A percentile compares a stretch with the other conserved stretches of the same genome.
Evolutionary conservation across 225 moss, liverwort and hornwort genomes (phyloP).

Genomic region (Marchantia polymorpha): DNA sequence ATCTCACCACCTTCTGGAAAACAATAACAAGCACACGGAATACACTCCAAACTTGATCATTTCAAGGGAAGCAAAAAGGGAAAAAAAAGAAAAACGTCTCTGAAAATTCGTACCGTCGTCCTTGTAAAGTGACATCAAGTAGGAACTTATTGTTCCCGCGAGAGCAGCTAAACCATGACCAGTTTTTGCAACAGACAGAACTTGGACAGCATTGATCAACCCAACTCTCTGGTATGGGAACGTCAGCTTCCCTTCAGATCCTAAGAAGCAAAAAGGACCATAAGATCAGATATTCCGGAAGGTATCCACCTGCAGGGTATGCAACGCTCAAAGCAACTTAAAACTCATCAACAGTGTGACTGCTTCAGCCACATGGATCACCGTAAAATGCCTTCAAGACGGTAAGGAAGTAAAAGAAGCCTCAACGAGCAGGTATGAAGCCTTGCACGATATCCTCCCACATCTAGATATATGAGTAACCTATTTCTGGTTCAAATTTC

Average conservation of each 20-base stretch:
- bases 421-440: background rate
- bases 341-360: background rate
- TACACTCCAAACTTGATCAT: background rate
- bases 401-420: background rate
- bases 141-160: slow-evolving; percentile 56
- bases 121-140: slow-evolving; percentile 76
- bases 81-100: background rate
- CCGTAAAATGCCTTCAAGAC: too few relatives aligned
- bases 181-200: slow-evolving; percentile 56
- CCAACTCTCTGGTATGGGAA: slow-evolving; percentile 96
- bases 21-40: background rate
- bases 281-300: background rate
- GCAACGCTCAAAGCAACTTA: background rate
- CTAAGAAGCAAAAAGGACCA: slow-evolving; percentile 33
- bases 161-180: slow-evolving; percentile 73
- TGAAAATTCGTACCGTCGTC: slow-evolving; percentile 69
- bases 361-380: background rate
- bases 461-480: background rate
- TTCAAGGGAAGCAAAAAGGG: background rate
- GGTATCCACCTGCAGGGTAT: background rate
- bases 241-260: slow-evolving; percentile 88
- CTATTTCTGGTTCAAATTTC: background rate
- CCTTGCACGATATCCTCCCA: background rate
- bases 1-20: too few relatives aligned
- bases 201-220: slow-evolving; percentile 65